A percentile compares a stretch with the other conserved stretches of the same genome.
These are phyloP conservation scores for Calonectria naviculata DNA, from an alignment of 2,329 filamentous ascomycete genomes.

Conservation along the genomic window DNA sequence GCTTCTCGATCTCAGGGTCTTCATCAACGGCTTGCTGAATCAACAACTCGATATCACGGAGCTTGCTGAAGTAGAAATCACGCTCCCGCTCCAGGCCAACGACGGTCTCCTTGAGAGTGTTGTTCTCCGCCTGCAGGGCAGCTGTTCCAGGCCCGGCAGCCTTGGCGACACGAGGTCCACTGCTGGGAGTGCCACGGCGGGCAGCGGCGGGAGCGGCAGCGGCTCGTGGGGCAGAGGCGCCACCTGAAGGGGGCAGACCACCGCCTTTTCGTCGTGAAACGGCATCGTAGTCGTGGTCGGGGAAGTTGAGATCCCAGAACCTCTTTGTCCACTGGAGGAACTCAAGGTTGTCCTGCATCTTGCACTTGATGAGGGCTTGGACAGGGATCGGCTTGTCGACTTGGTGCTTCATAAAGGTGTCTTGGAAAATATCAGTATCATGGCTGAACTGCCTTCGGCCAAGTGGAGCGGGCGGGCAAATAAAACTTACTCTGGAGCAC, in stretches of 20 bases:
- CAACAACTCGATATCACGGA: conserved; percentile 94
- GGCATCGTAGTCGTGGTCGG: conserved; percentile 96
- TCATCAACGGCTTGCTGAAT: conserved; percentile 94
- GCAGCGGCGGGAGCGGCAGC: conserved; percentile 62
- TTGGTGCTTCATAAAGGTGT: conserved; percentile 85
- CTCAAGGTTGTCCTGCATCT: conserved; percentile 99
- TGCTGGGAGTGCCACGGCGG: conserved; percentile 70
- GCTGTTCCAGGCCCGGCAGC: conserved; percentile 70
- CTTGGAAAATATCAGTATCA: conserved; percentile 60
- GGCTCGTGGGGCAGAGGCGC: conserved; percentile 59
- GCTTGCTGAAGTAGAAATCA: conserved; percentile 99
- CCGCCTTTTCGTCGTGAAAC: conserved; percentile 85
- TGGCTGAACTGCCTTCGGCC: neutral
- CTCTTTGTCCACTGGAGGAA: conserved; percentile 97
- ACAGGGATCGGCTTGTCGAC: conserved; percentile 93
- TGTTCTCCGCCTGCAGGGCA: conserved; percentile 86
- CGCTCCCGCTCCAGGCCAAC: conserved; percentile 92
- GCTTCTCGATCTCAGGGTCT: conserved; percentile 92
- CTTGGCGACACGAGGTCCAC: conserved; percentile 59
- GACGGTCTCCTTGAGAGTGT: conserved; percentile 94
- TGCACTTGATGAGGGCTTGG: conserved; percentile 92
- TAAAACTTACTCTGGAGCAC: conserved; percentile 84
- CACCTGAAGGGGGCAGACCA: conserved; percentile 64
- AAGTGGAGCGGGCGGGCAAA: neutral
- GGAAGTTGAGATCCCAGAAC: conserved; percentile 99